These are phyloP conservation scores for Aspergillus sp. DNA, from an alignment of 2,329 filamentous ascomycete species.

Conservation along the genomic window DNA sequence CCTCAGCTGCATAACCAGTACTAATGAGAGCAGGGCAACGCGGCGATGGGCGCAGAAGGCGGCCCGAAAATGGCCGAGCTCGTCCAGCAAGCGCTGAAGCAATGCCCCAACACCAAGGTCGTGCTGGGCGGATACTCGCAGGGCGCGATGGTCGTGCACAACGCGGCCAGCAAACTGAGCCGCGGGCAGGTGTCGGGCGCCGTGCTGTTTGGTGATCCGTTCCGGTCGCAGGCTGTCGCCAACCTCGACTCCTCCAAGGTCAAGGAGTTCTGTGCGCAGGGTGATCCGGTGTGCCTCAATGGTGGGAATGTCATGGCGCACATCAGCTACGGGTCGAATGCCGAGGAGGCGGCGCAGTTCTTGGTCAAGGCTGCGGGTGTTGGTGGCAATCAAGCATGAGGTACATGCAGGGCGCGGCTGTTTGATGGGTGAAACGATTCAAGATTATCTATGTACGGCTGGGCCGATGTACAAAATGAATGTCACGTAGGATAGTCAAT, in stretches of 20 bases:
- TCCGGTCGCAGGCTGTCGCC: conserved; percentile 38
- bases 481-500: too few species aligned
- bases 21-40: conserved; percentile 23
- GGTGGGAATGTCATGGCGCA: conserved; percentile 45
- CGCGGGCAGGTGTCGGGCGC: conserved; percentile 40
- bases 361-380: conserved; percentile 25
- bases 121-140: conserved; percentile 36
- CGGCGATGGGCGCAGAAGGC: conserved; percentile 25
- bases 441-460: conserved; percentile 1
- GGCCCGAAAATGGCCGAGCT: conserved; percentile 30
- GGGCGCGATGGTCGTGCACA: conserved; percentile 36
- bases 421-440: neutral
- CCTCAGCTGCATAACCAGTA: neutral
- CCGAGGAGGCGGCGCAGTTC: conserved; percentile 39
- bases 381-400: neutral
- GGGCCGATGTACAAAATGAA: too few species aligned
- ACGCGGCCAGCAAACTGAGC: conserved; percentile 28
- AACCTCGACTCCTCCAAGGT: conserved; percentile 43
- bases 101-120: conserved; percentile 35
- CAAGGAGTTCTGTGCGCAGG: conserved; percentile 50
- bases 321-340: conserved; percentile 39
- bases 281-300: conserved; percentile 53
- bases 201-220: conserved; percentile 48
- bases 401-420: neutral
- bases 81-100: conserved; percentile 25